Percentiles rank a stretch among this genome's conserved stretches.
Evolutionary conservation across 257 asterid species (phyloP).

Genomic region (Solanum appendiculatum): DNA sequence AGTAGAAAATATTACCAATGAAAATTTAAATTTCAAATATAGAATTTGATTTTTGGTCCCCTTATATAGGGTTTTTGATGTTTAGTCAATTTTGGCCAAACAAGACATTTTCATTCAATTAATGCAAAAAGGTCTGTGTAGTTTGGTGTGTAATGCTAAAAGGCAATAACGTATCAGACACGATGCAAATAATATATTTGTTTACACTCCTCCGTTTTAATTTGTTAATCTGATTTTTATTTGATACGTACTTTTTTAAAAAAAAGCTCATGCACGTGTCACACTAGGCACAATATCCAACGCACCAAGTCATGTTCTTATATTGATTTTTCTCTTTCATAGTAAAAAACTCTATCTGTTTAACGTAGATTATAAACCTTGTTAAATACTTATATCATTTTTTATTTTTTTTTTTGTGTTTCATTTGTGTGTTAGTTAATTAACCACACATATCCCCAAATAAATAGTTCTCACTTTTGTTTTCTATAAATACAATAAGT

Average conservation of each 20-base stretch:
- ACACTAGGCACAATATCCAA: too few relatives aligned
- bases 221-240: neutral
- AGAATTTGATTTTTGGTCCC: neutral
- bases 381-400: neutral
- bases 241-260: too few relatives aligned
- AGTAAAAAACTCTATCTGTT: too few relatives aligned
- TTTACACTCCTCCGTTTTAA: too few relatives aligned
- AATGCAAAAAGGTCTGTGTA: neutral
- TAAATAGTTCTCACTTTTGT: neutral
- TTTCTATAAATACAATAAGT: neutral
- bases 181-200: neutral
- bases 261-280: neutral
- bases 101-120: neutral
- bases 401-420: neutral
- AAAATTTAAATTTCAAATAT: neutral
- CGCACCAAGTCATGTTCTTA: too few relatives aligned
- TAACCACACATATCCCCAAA: neutral
- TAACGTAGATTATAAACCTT: neutral
- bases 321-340: too few relatives aligned
- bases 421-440: neutral
- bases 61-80: neutral
- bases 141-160: neutral
- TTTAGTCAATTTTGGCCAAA: neutral
- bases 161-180: neutral
- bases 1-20: neutral